Evolutionary conservation across 345 rosid species (phyloP).

Genomic region (Ceriops zippeliana): DNA sequence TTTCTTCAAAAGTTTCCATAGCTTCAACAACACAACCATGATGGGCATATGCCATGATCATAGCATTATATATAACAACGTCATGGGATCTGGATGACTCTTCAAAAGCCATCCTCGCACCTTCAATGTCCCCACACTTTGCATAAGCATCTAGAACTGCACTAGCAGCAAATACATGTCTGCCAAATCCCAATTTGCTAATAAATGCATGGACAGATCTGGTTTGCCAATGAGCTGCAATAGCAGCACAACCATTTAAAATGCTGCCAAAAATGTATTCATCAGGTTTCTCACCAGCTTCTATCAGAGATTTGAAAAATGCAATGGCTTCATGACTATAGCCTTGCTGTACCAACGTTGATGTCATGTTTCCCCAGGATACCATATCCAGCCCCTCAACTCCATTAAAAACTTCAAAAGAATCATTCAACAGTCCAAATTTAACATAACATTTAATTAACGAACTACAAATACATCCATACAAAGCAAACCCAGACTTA

Average conservation of each 20-base stretch:
- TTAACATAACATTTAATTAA: conserved; percentile 31
- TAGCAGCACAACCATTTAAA: conserved; percentile 28
- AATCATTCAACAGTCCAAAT: conserved; percentile 18
- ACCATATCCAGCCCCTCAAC: conserved; percentile 26
- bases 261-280: conserved; percentile 39
- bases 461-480: conserved; percentile 27
- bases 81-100: conserved; percentile 25
- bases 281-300: conserved; percentile 29
- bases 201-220: conserved; percentile 33
- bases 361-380: conserved; percentile 32
- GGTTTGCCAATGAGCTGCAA: conserved; percentile 19
- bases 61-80: conserved; percentile 30
- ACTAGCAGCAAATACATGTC: conserved; percentile 26
- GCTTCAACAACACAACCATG: conserved; percentile 36
- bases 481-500: conserved; percentile 28
- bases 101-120: conserved; percentile 32
- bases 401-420: conserved; percentile 26
- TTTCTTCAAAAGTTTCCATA: conserved; percentile 28
- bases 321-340: conserved; percentile 26
- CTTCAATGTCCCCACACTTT: conserved; percentile 36
- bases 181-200: conserved; percentile 28
- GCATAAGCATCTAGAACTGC: conserved; percentile 45
- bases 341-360: conserved; percentile 30
- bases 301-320: conserved; percentile 17
- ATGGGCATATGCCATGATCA: conserved; percentile 45